Base-by-base conservation (phyloP, 1,139 yeast genomes). In the Yamadazyma dushanensis region DNA sequence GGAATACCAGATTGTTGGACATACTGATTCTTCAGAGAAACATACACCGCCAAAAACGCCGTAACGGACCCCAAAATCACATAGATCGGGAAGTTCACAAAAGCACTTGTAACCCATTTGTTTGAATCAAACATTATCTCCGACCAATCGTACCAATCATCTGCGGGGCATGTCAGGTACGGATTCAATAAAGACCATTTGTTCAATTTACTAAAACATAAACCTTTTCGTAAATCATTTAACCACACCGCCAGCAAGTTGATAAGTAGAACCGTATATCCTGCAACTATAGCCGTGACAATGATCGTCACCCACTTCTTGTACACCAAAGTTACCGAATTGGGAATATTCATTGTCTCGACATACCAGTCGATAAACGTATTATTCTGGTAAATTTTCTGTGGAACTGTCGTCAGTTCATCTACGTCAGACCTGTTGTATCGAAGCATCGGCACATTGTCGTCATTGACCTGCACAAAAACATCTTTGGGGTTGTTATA, bases 1-100 rank as follows among this genome's bases (percentile, higher is more conserved):
- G 88, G 77, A 19, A 86, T 81, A 3, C 95, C 95, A 34, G 84
- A 77, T 49, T 76, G 77, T 25, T 69, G 63, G 20, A 82, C 73
- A 34, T 66, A 60, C 0, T 74, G 73, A 7, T 76, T 73, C 34
- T 53, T 47, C 16, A 46, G 49, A 4, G 71, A 54, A 21, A 67
- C 54, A 34, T 52, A 56, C 8, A 66, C 57, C 3, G 73, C 73
- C 1, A 50, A 29, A 7, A 53, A 29, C 7, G 56, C 54, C 44
- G 57, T 57, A 1, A 47, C 26, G 6, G 52, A 31, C 6, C 72
- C 69, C 34, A 66, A 49, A 1, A 57, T 22, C 21, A 61, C 37
- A 44, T 66, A 70, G 6, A 70, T 53, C 4, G 76, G 75, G 45
- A 67, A 61, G 41, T 68, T 61, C 17, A 70, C 43, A 8, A 67